Percentiles rank a stretch among this genome's conserved stretches.
These are phyloP conservation scores for Mucor piriformis DNA, from an alignment of 371 early-diverging fungal species.

Conservation along the genomic window DNA sequence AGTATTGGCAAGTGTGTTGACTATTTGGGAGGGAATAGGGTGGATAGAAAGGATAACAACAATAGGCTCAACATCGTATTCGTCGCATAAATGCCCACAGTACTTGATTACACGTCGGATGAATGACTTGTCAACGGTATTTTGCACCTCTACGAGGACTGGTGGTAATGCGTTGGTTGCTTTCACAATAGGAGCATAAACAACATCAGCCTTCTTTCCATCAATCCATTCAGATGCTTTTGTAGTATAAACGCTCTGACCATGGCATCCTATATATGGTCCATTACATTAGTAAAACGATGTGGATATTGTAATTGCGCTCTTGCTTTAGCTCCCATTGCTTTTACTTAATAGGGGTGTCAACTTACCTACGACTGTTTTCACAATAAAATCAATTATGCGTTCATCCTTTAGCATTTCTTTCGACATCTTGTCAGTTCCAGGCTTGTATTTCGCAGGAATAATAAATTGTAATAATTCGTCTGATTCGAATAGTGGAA, in stretches of 20 bases:
- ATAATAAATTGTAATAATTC: slow-evolving; percentile 14
- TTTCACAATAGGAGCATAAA: slow-evolving; percentile 16
- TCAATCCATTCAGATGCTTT: slow-evolving; percentile 13
- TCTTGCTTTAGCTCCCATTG: background rate
- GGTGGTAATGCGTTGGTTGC: slow-evolving; percentile 18
- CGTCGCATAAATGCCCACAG: slow-evolving; percentile 15
- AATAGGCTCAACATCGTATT: slow-evolving; percentile 22
- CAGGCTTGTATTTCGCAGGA: slow-evolving; percentile 10
- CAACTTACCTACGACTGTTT: slow-evolving; percentile 9
- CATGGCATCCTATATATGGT: slow-evolving; percentile 3
- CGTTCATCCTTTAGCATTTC: slow-evolving; percentile 8
- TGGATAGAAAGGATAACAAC: slow-evolving; percentile 12
- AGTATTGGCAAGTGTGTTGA: slow-evolving; percentile 2
- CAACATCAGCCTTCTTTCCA: slow-evolving; percentile 26
- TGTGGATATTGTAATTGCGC: slow-evolving; percentile 3
- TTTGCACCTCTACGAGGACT: slow-evolving; percentile 17
- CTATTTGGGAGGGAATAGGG: slow-evolving; percentile 1
- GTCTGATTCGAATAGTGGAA: slow-evolving; percentile 3
- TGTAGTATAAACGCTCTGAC: slow-evolving; percentile 4
- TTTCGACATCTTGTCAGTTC: slow-evolving; percentile 13
- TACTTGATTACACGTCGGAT: slow-evolving; percentile 40
- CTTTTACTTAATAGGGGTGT: background rate
- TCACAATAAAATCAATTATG: slow-evolving; percentile 6
- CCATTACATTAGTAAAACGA: slow-evolving; percentile 5
- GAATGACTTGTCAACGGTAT: slow-evolving; percentile 22